Conservation (phyloP, 441 rosid species). For the Pelargonium fulgidum region DNA sequence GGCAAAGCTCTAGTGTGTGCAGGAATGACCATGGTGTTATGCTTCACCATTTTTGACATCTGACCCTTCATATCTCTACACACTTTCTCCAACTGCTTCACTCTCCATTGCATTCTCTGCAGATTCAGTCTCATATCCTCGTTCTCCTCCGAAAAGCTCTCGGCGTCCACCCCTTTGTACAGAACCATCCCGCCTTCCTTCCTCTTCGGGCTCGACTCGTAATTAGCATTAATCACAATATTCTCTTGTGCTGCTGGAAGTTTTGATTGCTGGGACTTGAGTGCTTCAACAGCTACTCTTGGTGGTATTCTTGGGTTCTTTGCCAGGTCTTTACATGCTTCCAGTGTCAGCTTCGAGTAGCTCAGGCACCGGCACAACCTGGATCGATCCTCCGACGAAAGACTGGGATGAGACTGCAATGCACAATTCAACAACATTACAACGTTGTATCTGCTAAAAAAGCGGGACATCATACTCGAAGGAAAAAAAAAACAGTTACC, state of each 20-base stretch:
- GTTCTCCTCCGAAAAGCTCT: constrained; percentile 24
- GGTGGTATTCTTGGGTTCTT: constrained; percentile 79
- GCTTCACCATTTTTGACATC: constrained; percentile 36
- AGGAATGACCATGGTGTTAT: background rate
- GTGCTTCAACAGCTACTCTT: constrained; percentile 51
- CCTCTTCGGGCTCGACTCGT: background rate
- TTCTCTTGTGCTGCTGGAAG: constrained; percentile 11
- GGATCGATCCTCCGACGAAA: constrained; percentile 52
- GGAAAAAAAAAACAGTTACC: no score
- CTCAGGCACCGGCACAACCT: constrained; percentile 57
- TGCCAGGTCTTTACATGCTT: constrained; percentile 63
- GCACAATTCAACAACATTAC: background rate
- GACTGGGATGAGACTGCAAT: constrained; percentile 58
- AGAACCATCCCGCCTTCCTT: constrained; percentile 16
- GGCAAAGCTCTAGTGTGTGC: constrained; percentile 16
- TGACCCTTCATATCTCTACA: constrained; percentile 52
- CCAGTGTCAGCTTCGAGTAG: constrained; percentile 56
- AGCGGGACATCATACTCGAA: no score
- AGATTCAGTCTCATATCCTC: constrained; percentile 31
- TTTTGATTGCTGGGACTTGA: constrained; percentile 42
- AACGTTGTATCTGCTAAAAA: no score
- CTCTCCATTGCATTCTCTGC: constrained; percentile 43
- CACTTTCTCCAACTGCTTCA: constrained; percentile 42
- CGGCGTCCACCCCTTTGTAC: constrained; percentile 18
- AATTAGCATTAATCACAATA: background rate